Base-by-base conservation (phyloP, 2,329 filamentous ascomycete genomes). In the Sporothrix inflata region DNA sequence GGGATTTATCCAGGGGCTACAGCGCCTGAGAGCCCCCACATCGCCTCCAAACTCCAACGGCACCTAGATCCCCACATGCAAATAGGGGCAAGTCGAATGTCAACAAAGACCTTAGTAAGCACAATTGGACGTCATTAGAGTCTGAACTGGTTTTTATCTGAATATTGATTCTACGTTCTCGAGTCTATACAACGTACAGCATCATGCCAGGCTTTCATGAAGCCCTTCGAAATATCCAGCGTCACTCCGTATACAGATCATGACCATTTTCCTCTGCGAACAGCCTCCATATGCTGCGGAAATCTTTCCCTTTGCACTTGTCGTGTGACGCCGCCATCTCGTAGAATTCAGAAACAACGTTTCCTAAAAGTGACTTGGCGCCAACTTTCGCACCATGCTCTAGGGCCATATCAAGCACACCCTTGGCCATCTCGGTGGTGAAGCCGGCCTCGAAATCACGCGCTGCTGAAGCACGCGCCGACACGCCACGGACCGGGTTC, bases 351-450 rank as follows among this genome's bases (percentile, higher is more conserved):
- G 63, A 65, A 3, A 65, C 60, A 12, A 45, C 19, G 4, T 27
- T 19, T 14, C 60, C 60, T 4, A 65, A 38, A 38, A 65, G 21
- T 0, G 60, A 65, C 38, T 51, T 67, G 27, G 63, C 63, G 1
- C 63, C 45, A 14, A 67, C 42, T 27, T 8, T 27, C 12, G 30
- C 12, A 8, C 42, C 63, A 16, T 49, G 63, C 14, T n/a, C 63
- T 12, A 67, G 21, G 6, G 63, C 40, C 63, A 67, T 67, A 8
- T 67, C 63, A 4, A 67, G 27, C 4, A 67, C 63, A 3, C 42
- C 63, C 9, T 51, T 49, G 42, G 34, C 24, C 45, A 67, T 49
- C 27, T 67, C 63, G 11, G 63, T 67, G 4, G 63, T 67, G 63
- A 67, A 67, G 8, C 63, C 63, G 16, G 34, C 63, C 5, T 21